phyloP scores from a whole-genome alignment of 352 stramenopile species.

The Peronosclerospora sorghi region DNA sequence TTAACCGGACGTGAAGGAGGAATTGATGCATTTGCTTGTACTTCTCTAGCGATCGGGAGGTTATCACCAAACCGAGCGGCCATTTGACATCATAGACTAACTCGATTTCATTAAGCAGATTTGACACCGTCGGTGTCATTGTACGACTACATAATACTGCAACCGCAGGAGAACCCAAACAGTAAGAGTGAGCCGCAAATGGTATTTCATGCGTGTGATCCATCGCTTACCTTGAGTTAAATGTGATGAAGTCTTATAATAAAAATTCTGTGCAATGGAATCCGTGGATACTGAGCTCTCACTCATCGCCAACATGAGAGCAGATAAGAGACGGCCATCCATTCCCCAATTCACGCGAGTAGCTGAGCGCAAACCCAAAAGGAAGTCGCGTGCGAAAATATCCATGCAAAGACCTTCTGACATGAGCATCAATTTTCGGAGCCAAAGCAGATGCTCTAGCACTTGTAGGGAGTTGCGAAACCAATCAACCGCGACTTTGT shows the following conservation, averaged over 20 bases:
- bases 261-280: constrained; percentile 25
- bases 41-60: constrained; percentile 14
- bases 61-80: constrained; percentile 40
- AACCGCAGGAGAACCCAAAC: constrained; percentile 1
- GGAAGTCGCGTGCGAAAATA: constrained; percentile 54
- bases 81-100: constrained; percentile 36
- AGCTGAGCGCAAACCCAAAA: constrained; percentile 28
- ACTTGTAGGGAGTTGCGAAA: constrained; percentile 34
- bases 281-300: constrained; percentile 25
- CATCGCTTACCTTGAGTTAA: constrained; percentile 29
- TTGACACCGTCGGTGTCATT: constrained; percentile 18
- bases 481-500: constrained; percentile 32
- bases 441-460: constrained; percentile 40
- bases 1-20: constrained; percentile 34
- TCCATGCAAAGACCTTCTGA: constrained; percentile 60
- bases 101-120: constrained; percentile 33
- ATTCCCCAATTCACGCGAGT: constrained; percentile 36
- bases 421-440: constrained; percentile 63
- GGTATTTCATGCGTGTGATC: not conserved
- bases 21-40: constrained; percentile 38
- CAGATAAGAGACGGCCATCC: constrained; percentile 32
- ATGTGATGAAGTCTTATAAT: constrained; percentile 28
- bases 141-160: constrained; percentile 29
- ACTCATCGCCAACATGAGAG: constrained; percentile 46
- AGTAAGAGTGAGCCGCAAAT: not conserved